Evolutionary conservation across 805 yeast species (phyloP).

Genomic region (Blastobotrys robertii): DNA sequence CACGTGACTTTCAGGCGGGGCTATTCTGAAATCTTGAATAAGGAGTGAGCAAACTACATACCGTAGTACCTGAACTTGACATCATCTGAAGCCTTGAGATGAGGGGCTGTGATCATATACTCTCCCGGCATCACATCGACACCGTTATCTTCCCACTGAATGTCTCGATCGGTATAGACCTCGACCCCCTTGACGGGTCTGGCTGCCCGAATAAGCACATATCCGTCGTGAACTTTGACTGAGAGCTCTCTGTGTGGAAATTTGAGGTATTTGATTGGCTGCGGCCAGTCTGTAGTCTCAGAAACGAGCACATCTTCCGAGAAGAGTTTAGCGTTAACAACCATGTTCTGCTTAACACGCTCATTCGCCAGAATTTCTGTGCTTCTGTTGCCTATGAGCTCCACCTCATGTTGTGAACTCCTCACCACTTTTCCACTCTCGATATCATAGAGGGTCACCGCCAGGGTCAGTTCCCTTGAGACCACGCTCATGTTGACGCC

Average conservation of each 20-base stretch:
- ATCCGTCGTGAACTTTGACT: slow-evolving; percentile 20
- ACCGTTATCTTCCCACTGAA: slow-evolving; percentile 35
- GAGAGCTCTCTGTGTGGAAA: slow-evolving; percentile 25
- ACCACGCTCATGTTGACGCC: slow-evolving; percentile 29
- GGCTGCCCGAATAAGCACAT: slow-evolving; percentile 22
- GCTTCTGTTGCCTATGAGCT: slow-evolving; percentile 23
- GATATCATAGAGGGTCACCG: slow-evolving; percentile 27
- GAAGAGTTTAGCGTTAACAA: slow-evolving; percentile 14
- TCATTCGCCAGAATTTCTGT: slow-evolving; percentile 23
- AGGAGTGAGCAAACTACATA: too few relatives aligned
- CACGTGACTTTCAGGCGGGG: too few relatives aligned
- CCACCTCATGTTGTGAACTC: slow-evolving; percentile 2
- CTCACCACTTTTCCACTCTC: slow-evolving; percentile 26
- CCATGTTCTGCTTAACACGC: slow-evolving; percentile 10
- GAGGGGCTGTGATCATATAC: slow-evolving; percentile 11
- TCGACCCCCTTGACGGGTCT: slow-evolving; percentile 39
- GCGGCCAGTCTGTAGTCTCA: slow-evolving; percentile 40
- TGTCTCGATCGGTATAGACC: slow-evolving; percentile 19
- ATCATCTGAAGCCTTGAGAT: slow-evolving; percentile 10
- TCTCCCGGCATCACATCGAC: slow-evolving; percentile 39
- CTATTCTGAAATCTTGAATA: too few relatives aligned
- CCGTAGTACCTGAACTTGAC: slow-evolving; percentile 12
- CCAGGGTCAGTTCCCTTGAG: slow-evolving; percentile 20
- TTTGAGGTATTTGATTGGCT: slow-evolving; percentile 34
- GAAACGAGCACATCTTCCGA: slow-evolving; percentile 21